Evolutionary conservation across 1,284 basidiomycete species (phyloP), one percentile per base, ranked within the genome.

Genomic region (Phellinidium pouzarii): DNA sequence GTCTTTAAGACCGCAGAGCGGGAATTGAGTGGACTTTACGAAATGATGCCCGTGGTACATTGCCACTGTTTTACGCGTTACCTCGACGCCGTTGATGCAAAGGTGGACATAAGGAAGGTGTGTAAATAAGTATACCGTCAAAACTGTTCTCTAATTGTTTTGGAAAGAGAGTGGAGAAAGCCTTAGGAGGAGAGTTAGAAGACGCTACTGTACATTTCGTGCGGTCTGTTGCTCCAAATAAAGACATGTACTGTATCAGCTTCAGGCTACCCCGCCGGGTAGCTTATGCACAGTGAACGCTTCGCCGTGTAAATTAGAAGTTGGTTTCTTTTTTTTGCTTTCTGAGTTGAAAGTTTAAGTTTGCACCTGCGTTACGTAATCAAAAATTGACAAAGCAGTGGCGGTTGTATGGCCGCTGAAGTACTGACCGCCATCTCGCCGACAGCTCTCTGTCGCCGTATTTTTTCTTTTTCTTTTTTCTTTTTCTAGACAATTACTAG

Each of bases 201-300:
- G 76, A 80, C n/a, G 70, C 77, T 26, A 66, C 68, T 27, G 68
- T 94, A 11, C 86, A 93, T 62, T 77, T 85, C 59, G 95, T 99
- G 29, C 82, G 96, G 46, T 86, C 87, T 11, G 95, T 99, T 6
- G 94, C 95, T 2, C 96, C 96, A 2, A 91, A 85, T 71, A 99
- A 99, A 71, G 89, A 95, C 63, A 99, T 99, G 96, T 99, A 96
- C 69, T 96, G 96, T 69, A 79, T 99, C 50, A 87, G 86, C 63
- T 99, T 99, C 75, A 74, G 86, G 44, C 77, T 98, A 20, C 91
- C 94, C 17, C 65, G 65, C 37, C 69, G 70, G 50, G 80, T 82
- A 7, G 83, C 78, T 2, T 78, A 74, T 60, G 62, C 55, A 44
- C 47, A 56, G 49, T 54, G 56, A 47, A 56, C 50, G 26, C 8